Conservation (phyloP, 2,329 filamentous ascomycete genomes). For the Davidsoniella neocaledoniae region DNA sequence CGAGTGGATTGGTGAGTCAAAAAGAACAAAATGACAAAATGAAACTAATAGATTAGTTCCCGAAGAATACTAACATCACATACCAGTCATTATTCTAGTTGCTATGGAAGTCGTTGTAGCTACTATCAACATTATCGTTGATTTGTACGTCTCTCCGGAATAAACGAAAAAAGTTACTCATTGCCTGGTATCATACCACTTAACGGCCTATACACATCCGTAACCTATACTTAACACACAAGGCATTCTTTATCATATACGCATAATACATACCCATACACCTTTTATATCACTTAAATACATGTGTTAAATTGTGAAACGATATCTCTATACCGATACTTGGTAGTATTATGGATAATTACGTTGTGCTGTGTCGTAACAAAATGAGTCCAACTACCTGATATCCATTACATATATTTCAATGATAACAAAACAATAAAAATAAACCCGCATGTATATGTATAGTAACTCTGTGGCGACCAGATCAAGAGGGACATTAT, state of each 20-base stretch:
- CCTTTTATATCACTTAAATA: no score
- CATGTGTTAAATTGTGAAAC: no score
- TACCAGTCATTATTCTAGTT: slow-evolving; percentile 76
- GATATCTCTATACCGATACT: background rate
- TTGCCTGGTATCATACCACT: background rate
- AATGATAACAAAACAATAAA: background rate
- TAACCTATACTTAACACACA: no score
- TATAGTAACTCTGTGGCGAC: no score
- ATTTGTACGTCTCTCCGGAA: slow-evolving; percentile 49
- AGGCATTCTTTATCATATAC: no score
- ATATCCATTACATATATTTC: no score
- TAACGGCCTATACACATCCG: background rate
- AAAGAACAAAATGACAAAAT: no score
- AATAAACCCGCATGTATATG: background rate
- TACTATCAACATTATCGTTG: slow-evolving; percentile 85
- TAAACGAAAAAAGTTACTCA: background rate
- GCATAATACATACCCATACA: no score
- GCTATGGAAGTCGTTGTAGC: slow-evolving; percentile 90
- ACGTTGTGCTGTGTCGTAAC: no score
- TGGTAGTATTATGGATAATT: no score
- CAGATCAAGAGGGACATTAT: no score
- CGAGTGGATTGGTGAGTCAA: slow-evolving; percentile 65
- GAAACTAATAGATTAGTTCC: background rate
- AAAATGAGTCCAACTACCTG: no score
- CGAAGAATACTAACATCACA: slow-evolving; percentile 13